Evolutionary conservation across 192 early-diverging fungal genomes (phyloP).

Genomic region (Coemansia sp.): DNA sequence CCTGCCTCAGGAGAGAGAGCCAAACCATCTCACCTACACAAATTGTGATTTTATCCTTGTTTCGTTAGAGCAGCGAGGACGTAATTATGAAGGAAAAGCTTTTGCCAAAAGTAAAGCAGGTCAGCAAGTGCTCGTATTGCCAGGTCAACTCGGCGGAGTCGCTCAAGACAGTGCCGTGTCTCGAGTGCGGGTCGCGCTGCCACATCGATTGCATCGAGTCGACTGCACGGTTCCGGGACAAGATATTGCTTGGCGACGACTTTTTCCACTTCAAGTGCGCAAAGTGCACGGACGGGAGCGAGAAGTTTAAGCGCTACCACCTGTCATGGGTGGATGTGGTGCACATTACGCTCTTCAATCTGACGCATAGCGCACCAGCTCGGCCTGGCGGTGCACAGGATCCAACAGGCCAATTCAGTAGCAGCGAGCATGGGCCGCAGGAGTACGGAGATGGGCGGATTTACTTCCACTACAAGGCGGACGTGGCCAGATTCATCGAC

Average conservation of each 20-base stretch:
- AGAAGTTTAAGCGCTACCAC: conserved; percentile 59
- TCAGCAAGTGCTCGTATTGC: conserved; percentile 56
- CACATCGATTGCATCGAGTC: conserved; percentile 61
- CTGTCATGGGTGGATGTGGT: conserved; percentile 69
- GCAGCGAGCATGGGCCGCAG: conserved; percentile 54
- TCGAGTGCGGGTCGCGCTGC: conserved; percentile 54
- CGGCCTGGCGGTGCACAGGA: conserved; percentile 38
- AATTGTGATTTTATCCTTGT: neutral
- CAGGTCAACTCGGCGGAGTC: conserved; percentile 55
- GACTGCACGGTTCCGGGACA: conserved; percentile 57
- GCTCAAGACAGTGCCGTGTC: conserved; percentile 54
- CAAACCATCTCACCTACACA: no score
- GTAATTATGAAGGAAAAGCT: conserved; percentile 52
- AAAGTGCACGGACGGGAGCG: conserved; percentile 58
- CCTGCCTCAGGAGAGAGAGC: no score
- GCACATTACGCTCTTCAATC: conserved; percentile 66
- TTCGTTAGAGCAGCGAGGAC: conserved; percentile 45
- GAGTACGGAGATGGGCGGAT: conserved; percentile 53
- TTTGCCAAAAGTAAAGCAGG: conserved; percentile 54
- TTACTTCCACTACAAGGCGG: conserved; percentile 61
- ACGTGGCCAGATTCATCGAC: conserved; percentile 67
- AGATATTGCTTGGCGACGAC: conserved; percentile 67
- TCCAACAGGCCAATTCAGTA: conserved; percentile 41
- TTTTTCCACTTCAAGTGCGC: conserved; percentile 66
- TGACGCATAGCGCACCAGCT: conserved; percentile 53